Evolutionary conservation across 2,329 filamentous ascomycete species (phyloP), one percentile per base, ranked within the genome.

Genomic region (Pseudogymnoascus sp.): DNA sequence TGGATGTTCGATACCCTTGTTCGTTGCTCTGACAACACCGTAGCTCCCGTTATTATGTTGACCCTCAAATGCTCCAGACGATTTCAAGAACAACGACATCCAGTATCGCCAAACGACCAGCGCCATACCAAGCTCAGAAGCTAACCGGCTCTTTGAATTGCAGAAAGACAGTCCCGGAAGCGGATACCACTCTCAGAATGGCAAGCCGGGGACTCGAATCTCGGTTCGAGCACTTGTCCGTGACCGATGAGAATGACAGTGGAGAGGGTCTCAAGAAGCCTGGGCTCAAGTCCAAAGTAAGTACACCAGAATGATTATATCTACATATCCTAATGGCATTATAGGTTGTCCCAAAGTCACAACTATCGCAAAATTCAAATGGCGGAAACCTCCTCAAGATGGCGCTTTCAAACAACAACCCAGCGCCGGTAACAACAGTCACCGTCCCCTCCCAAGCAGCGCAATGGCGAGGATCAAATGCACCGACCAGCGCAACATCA

Each of bases 221-320:
- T 74, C 89, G 89, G 68, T 90, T 97, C 70, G 91, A 96, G 83
- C 86, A 86, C 74, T 83, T 96, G 76, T 87, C 89, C 18, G 89
- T 96, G 63, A 87, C 89, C 67, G 92, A 96, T 70, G 92, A 96
- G 74, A 95, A 92, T 70, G 86, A 90, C 61, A 74, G 77, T 30
- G 75, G 75, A 59, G 79, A 82, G 64, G 77, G 75, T 63, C 74
- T 75, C 60, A 79, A 79, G 63, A 38, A 57, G 30, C 64, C 71
- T 23, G 85, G 88, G 71, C 78, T 83, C 66, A 95, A 95, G 75
- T 74, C 83, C 63, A 95, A 95, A 84, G 91, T 92, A 77, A 61
- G 71, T 64, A 15, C 57, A 4, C 18, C 35, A 45, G 12, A 74
- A 73, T 57, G 21, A 72, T 76, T 10, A 45, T 23, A 13, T 30